Conservation (phyloP, 2,329 filamentous ascomycete species). For the Venturia effusa region DNA sequence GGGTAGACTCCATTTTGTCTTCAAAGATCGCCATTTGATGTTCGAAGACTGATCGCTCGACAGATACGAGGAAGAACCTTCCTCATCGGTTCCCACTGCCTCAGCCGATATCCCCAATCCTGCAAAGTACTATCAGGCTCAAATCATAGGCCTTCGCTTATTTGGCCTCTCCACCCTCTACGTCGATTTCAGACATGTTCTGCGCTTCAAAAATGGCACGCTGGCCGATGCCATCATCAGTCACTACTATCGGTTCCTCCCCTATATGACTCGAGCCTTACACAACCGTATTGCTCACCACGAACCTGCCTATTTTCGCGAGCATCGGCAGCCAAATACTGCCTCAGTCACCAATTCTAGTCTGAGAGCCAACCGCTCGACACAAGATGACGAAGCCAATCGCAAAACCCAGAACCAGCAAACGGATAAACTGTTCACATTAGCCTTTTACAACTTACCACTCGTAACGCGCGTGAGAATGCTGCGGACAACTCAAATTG, state of each 20-base stretch:
- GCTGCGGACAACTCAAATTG: conserved; percentile 80
- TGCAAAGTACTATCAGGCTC: conserved; percentile 75
- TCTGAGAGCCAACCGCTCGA: conserved; percentile 45
- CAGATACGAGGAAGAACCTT: conserved; percentile 57
- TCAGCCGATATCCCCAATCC: conserved; percentile 53
- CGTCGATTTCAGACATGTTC: conserved; percentile 77
- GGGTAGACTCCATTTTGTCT: conserved; percentile 19
- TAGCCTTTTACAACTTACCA: conserved; percentile 89
- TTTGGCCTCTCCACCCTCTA: conserved; percentile 77
- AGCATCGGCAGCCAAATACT: conserved; percentile 74
- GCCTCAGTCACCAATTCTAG: conserved; percentile 61
- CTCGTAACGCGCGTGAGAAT: conserved; percentile 77
- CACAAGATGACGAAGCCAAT: conserved; percentile 40
- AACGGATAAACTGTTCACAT: conserved; percentile 88
- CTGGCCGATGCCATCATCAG: conserved; percentile 77
- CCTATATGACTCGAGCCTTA: conserved; percentile 77
- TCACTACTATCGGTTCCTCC: conserved; percentile 90
- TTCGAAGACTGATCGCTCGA: conserved; percentile 3
- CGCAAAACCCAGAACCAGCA: conserved; percentile 78
- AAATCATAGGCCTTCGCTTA: conserved; percentile 65
- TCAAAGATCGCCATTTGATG: neutral
- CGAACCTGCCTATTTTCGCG: conserved; percentile 85
- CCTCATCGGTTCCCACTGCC: conserved; percentile 53
- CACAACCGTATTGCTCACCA: conserved; percentile 93
- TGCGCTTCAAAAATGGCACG: conserved; percentile 64